Evolutionary conservation across 139 green algal species (phyloP).

Genomic region (Chlorella sp.): DNA sequence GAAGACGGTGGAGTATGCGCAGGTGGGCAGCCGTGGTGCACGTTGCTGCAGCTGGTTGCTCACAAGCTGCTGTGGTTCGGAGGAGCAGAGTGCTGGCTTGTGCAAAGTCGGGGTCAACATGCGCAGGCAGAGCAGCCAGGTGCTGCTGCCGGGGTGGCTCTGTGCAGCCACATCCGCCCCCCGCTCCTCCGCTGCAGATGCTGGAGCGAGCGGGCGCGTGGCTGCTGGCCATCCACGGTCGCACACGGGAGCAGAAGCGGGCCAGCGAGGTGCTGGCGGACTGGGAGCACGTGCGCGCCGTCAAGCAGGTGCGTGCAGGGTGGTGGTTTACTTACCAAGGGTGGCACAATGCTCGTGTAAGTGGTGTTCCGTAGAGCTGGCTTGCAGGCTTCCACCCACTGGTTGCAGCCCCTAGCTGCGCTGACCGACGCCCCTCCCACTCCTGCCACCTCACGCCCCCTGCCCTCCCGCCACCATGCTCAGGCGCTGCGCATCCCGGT

Average conservation of each 20-base stretch:
- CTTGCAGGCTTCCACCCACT: no score
- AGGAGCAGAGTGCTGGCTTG: no score
- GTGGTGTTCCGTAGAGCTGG: no score
- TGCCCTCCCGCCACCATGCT: neutral
- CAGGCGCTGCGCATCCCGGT: conserved; percentile 77
- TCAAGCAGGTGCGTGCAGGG: conserved; percentile 36
- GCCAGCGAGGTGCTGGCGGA: conserved; percentile 35
- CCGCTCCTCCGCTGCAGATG: conserved; percentile 46
- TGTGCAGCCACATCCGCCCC: no score
- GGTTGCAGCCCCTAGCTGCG: no score
- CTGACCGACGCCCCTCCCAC: no score
- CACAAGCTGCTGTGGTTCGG: no score
- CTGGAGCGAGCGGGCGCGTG: conserved; percentile 86
- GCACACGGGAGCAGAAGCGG: conserved; percentile 93
- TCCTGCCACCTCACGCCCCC: neutral
- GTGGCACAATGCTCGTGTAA: neutral
- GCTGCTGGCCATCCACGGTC: conserved; percentile 94
- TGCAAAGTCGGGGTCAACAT: no score
- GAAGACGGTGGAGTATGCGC: conserved; percentile 91
- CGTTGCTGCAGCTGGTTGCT: no score
- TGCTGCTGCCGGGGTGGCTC: no score
- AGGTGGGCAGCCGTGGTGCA: neutral
- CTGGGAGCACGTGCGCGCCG: conserved; percentile 55
- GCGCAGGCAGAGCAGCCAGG: no score
- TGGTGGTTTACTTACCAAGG: neutral